Base-by-base conservation (phyloP, 495 filamentous ascomycete species). In the Penicillium steckii region DNA sequence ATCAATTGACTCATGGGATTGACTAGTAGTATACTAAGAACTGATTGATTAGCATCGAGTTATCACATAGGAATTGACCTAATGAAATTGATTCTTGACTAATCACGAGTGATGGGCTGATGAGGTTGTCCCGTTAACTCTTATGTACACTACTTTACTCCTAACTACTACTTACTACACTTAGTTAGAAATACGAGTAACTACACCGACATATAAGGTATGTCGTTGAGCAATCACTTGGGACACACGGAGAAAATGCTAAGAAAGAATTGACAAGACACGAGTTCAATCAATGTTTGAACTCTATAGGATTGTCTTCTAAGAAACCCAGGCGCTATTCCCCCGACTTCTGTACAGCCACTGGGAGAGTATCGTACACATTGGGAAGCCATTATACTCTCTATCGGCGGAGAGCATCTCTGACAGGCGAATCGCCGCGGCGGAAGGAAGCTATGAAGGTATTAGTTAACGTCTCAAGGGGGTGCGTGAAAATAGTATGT, bases 371-470 rank as follows among this genome's bases (percentile, higher is more conserved):
- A 73, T 75, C 72, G 69, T 75, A 75, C 70, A 75, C 65, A 50
- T 53, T 53, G 32, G 50, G 52, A 58, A 56, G 47, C 51, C 46
- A 49, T 55, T 49, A 23, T 40, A 50, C 19, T 67, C 19, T 67
- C 55, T 75, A 75, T 53, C 70, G 59, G 59, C 71, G 74, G 55
- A 76, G 66, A 42, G 71, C 72, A 52, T 76, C 70, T 61, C 67
- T 69, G 45, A 76, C 51, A 53, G 75, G 73, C 26, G 68, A 70
- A 30, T 76, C 73, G 46, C 75, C 75, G 30, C 72, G 72, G 44
- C 73, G 73, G 68, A 78, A 78, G 40, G 75, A 76, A 65, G 73
- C 75, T 78, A 57, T 17, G 12, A 15, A 25, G 6, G 5, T 3
- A 32, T 48, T 32, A 42, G 44, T 19, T 8, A 17, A 23, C 23